Percentiles rank a stretch among this genome's conserved stretches.
Conservation (phyloP, 2,329 filamentous ascomycete genomes). For the Epicoccum sorghinum region DNA sequence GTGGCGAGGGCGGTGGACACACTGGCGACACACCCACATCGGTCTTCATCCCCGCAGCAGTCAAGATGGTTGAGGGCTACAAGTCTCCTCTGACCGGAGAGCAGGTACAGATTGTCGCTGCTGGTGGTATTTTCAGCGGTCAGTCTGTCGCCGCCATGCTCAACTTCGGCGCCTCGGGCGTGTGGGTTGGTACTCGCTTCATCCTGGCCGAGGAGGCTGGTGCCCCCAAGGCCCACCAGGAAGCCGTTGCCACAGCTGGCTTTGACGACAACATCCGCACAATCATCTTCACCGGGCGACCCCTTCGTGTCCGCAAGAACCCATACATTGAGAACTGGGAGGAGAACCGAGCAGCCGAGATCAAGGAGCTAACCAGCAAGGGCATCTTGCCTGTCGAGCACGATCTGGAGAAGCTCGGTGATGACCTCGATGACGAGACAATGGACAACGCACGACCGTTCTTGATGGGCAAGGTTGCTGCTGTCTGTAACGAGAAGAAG, state of each 20-base stretch:
- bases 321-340: conserved; percentile 96
- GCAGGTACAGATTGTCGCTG: conserved; percentile 89
- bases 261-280: conserved; percentile 97
- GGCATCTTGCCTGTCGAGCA: conserved; percentile 92
- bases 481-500: conserved; percentile 92
- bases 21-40: conserved; percentile 93
- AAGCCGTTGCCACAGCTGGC: conserved; percentile 86
- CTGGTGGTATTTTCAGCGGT: conserved; percentile 92
- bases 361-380: conserved; percentile 88
- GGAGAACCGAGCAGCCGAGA: conserved; percentile 85
- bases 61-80: conserved; percentile 77
- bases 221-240: conserved; percentile 91
- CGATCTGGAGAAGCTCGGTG: conserved; percentile 83
- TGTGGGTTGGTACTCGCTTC: conserved; percentile 98
- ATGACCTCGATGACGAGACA: conserved; percentile 74
- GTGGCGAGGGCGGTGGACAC: conserved; percentile 95
- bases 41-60: conserved; percentile 90
- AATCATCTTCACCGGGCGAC: conserved; percentile 97
- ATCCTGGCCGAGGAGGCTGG: conserved; percentile 93
- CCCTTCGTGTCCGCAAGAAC: conserved; percentile 91
- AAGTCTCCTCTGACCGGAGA: conserved; percentile 86
- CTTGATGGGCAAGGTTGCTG: conserved; percentile 96
- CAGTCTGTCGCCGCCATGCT: conserved; percentile 87
- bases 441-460: conserved; percentile 91
- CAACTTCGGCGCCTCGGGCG: conserved; percentile 88